A percentile compares a stretch with the other conserved stretches of the same genome.
phyloP scores from a whole-genome alignment of 208 protist genomes.

The Wallacemonas sp. region DNA sequence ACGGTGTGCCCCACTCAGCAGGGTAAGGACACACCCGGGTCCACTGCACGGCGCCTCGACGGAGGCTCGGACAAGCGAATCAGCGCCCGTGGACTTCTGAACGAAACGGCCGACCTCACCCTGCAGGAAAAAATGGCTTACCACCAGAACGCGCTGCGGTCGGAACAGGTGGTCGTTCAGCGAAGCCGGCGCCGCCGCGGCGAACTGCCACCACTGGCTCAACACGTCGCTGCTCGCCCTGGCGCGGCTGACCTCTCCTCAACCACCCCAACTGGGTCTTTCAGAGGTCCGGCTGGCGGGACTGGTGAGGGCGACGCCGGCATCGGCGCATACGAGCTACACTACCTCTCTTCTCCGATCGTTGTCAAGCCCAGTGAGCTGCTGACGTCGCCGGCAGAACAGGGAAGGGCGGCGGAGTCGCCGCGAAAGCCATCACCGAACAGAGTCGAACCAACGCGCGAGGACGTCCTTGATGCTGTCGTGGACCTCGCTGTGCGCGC shows the following conservation, averaged over 20 bases:
- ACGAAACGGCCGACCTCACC: slow-evolving; percentile 21
- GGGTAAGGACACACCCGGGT: neutral
- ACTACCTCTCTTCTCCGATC: slow-evolving; percentile 17
- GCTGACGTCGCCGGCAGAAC: slow-evolving; percentile 12
- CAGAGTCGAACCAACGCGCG: slow-evolving; percentile 14
- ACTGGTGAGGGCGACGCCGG: neutral
- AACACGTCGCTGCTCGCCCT: neutral
- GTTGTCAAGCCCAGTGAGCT: slow-evolving; percentile 27
- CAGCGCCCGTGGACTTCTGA: neutral
- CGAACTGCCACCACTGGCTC: neutral
- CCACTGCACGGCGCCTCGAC: too few species aligned
- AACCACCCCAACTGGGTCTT: slow-evolving; percentile 27
- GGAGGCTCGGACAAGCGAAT: too few species aligned
- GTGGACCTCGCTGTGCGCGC: slow-evolving; percentile 7
- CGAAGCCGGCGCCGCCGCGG: slow-evolving; percentile 30
- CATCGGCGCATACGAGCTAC: slow-evolving; percentile 16
- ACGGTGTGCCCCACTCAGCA: neutral
- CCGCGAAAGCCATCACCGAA: slow-evolving; percentile 2
- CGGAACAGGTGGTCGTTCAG: slow-evolving; percentile 52
- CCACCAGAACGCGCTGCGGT: slow-evolving; percentile 51
- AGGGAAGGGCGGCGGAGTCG: neutral
- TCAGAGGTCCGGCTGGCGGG: neutral
- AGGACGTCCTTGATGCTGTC: slow-evolving; percentile 1
- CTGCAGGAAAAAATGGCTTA: slow-evolving; percentile 42
- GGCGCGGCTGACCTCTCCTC: slow-evolving; percentile 17